phyloP scores from a whole-genome alignment of 2,329 filamentous ascomycete species.

The Trichoderma atrobrunneum region DNA sequence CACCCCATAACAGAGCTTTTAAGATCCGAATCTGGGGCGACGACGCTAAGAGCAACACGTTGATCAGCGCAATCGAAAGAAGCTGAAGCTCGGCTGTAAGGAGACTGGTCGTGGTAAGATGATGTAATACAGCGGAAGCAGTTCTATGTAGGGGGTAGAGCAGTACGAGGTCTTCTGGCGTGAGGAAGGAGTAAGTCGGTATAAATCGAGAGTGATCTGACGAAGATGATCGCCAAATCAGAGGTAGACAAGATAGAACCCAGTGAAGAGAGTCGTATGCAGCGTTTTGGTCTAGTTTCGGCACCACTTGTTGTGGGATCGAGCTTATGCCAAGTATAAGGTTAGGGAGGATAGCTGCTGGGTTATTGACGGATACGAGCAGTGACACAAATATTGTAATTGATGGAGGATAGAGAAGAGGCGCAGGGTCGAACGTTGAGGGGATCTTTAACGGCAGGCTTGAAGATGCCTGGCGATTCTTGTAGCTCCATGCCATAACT shows the following conservation, averaged over 20 bases:
- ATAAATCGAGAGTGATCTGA: slow-evolving; percentile 40
- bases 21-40: slow-evolving; percentile 84
- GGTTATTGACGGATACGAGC: slow-evolving; percentile 63
- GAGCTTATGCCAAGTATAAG: slow-evolving; percentile 77
- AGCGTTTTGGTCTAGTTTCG: slow-evolving; percentile 54
- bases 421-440: slow-evolving; percentile 82
- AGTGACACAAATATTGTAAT: slow-evolving; percentile 75
- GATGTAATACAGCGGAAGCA: slow-evolving; percentile 68
- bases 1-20: slow-evolving; percentile 79
- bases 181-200: slow-evolving; percentile 34
- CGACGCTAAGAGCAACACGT: slow-evolving; percentile 70
- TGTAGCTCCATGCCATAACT: slow-evolving; percentile 49
- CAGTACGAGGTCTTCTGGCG: slow-evolving; percentile 58
- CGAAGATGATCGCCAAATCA: slow-evolving; percentile 38
- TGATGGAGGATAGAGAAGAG: slow-evolving; percentile 78
- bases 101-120: slow-evolving; percentile 84
- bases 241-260: slow-evolving; percentile 69
- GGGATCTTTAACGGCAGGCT: slow-evolving; percentile 56
- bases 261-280: slow-evolving; percentile 72
- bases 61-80: slow-evolving; percentile 77
- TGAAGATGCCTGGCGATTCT: slow-evolving; percentile 37
- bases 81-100: slow-evolving; percentile 84
- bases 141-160: slow-evolving; percentile 83
- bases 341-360: slow-evolving; percentile 68
- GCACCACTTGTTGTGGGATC: slow-evolving; percentile 70